A percentile compares a stretch with the other conserved stretches of the same genome.
Evolutionary conservation across 345 rosid genomes (phyloP).

Genomic region (Pugionium cornutum): DNA sequence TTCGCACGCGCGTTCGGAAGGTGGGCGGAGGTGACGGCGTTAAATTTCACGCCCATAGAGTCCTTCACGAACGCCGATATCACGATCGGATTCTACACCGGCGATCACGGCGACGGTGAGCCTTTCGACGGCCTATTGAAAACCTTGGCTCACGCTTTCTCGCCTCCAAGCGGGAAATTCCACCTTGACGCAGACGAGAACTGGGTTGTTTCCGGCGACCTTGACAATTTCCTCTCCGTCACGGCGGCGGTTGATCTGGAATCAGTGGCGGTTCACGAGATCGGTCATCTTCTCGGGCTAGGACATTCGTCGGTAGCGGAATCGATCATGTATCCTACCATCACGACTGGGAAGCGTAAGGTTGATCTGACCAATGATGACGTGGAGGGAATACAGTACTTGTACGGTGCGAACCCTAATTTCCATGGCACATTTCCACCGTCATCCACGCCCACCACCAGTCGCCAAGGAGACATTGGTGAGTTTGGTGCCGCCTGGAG

Average conservation of each 20-base stretch:
- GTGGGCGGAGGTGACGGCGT: conserved; percentile 69
- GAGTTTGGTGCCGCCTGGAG: conserved; percentile 35
- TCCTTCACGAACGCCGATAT: conserved; percentile 51
- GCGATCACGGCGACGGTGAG: conserved; percentile 95
- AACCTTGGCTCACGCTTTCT: conserved; percentile 91
- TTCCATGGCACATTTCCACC: conserved; percentile 52
- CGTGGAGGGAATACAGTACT: conserved; percentile 59
- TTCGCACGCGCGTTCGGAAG: conserved; percentile 68
- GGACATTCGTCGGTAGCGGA: conserved; percentile 84
- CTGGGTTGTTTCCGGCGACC: conserved; percentile 67
- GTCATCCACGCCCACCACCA: conserved; percentile 12
- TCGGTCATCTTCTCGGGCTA: conserved; percentile 87
- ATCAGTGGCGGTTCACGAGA: conserved; percentile 93
- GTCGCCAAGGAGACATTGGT: conserved; percentile 52
- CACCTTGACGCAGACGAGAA: conserved; percentile 75
- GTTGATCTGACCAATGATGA: conserved; percentile 67
- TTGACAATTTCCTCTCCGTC: conserved; percentile 31
- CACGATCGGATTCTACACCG: conserved; percentile 63
- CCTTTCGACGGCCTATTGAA: conserved; percentile 85
- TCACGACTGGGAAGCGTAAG: conserved; percentile 60
- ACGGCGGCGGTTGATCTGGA: conserved; percentile 73
- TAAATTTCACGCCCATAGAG: conserved; percentile 59
- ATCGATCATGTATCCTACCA: conserved; percentile 84
- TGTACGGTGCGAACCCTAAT: conserved; percentile 84
- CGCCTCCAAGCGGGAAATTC: conserved; percentile 76